Evolutionary conservation across 768 basidiomycete species (phyloP).

Genomic region (Lactarius vividus): DNA sequence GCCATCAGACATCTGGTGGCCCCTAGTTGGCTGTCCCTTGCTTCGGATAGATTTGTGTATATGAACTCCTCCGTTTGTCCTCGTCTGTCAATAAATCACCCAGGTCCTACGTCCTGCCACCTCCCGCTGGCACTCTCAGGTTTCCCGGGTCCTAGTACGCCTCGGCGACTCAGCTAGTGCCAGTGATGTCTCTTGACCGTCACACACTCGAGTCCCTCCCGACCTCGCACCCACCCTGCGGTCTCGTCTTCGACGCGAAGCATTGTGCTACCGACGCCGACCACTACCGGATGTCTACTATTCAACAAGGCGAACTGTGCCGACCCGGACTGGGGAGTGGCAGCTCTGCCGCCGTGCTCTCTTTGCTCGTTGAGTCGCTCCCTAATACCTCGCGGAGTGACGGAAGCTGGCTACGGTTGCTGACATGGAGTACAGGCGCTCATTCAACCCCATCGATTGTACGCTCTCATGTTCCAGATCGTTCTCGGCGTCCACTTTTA

Average conservation of each 20-base stretch:
- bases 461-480: conserved; percentile 16
- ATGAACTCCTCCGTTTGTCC: conserved; percentile 12
- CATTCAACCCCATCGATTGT: conserved; percentile 9
- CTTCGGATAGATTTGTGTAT: conserved; percentile 24
- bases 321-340: neutral
- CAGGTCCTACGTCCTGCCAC: conserved; percentile 16
- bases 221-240: neutral
- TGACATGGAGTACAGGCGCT: conserved; percentile 26
- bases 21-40: conserved; percentile 11
- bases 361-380: conserved; percentile 26
- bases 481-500: conserved; percentile 15
- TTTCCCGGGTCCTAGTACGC: conserved; percentile 5
- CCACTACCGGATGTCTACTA: neutral
- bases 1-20: conserved; percentile 25
- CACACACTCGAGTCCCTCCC: conserved; percentile 8
- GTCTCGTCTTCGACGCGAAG: conserved; percentile 16
- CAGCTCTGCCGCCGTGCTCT: conserved; percentile 7
- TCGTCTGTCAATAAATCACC: conserved; percentile 11
- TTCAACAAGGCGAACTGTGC: conserved; percentile 7
- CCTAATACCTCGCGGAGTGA: conserved; percentile 1
- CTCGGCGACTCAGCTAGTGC: conserved; percentile 7
- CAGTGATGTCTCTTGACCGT: conserved; percentile 14
- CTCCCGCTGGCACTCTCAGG: conserved; percentile 16
- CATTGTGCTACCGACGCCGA: conserved; percentile 8
- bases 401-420: conserved; percentile 1